Conservation (phyloP, 106 monocot genomes). For the Dactylorhiza incarnata region DNA sequence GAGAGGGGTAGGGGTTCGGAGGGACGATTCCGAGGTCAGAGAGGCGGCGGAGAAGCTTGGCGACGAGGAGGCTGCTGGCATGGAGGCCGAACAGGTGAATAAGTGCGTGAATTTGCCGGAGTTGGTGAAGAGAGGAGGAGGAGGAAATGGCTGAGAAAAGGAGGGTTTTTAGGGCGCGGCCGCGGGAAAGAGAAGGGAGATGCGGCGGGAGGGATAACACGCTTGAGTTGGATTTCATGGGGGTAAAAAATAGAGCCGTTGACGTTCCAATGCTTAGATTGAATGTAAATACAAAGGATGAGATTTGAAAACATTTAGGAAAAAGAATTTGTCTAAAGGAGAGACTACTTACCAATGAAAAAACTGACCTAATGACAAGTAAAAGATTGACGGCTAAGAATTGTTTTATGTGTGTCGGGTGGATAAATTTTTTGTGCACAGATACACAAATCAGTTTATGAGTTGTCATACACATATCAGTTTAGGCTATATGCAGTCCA, state of each 20-base stretch:
- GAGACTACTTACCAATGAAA: too few species aligned
- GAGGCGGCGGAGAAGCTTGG: constrained; percentile 51
- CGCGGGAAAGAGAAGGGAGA: constrained; percentile 2
- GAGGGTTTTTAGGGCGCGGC: constrained; percentile 9
- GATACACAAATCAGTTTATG: too few species aligned
- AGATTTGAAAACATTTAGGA: too few species aligned
- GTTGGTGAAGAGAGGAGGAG: constrained; percentile 25
- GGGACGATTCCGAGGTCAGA: constrained; percentile 18
- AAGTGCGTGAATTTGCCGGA: constrained; percentile 30
- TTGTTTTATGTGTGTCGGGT: too few species aligned
- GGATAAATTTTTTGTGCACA: too few species aligned
- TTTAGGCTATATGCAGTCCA: too few species aligned
- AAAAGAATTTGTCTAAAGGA: too few species aligned
- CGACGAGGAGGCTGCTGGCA: constrained; percentile 28
- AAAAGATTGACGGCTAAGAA: too few species aligned
- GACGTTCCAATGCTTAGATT: too few species aligned
- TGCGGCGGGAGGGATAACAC: neutral
- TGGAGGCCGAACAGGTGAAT: constrained; percentile 38
- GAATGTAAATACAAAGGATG: too few species aligned
- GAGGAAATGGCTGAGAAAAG: constrained; percentile 24
- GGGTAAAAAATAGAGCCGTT: neutral
- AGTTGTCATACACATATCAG: too few species aligned
- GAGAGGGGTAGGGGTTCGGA: constrained; percentile 23
- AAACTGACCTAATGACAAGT: too few species aligned
- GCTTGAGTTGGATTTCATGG: neutral